Evolutionary conservation across 331 rosid genomes (phyloP), one percentile per base, ranked within the genome.

Genomic region (Phaseolus coccineus): DNA sequence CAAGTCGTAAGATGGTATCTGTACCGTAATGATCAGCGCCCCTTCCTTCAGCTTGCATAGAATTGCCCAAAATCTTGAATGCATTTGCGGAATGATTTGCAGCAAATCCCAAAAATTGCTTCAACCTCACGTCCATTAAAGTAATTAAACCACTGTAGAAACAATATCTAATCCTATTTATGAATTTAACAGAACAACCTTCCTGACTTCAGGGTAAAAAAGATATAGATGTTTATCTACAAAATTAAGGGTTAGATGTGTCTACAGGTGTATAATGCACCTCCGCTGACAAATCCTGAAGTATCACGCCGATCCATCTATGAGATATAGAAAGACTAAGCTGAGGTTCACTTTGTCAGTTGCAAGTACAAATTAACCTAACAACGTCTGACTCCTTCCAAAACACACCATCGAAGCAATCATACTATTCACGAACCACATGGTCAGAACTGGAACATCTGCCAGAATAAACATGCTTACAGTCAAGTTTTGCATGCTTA

Each of bases 211-310:
- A 55, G 51, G 85, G 89, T 12, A 74, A 62, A 66, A 73, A 64
- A 69, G 74, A 79, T 65, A 77, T 74, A 77, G 69, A 77, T 68
- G 71, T 31, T 77, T 81, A 84, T 80, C 80, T 87, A 93, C 89
- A 85, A 83, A 81, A 81, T 82, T 83, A 90, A 68, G 65, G 89
- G 89, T 90, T 82, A 93, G 93, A 87, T 71, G 86, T 53, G 74
- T 88, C 85, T 16, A 73, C 62, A 79, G 73, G 82, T 70, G 88
- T 53, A 69, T 57, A 80, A 78, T 78, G 84, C 91, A 71, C 97
- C 99, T 86, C 99, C 99, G n/a, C 99, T 96, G 57, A 96, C 99
- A 88, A 96, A 96, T 82, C 98, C 99, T 0, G 99, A 96, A 44
- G 99, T 96, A 87, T 96, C 99, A 2, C 90, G 90, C 4, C 99